Evolutionary conservation across 1,284 basidiomycete genomes (phyloP).

Genomic region (Tremellales sp.): DNA sequence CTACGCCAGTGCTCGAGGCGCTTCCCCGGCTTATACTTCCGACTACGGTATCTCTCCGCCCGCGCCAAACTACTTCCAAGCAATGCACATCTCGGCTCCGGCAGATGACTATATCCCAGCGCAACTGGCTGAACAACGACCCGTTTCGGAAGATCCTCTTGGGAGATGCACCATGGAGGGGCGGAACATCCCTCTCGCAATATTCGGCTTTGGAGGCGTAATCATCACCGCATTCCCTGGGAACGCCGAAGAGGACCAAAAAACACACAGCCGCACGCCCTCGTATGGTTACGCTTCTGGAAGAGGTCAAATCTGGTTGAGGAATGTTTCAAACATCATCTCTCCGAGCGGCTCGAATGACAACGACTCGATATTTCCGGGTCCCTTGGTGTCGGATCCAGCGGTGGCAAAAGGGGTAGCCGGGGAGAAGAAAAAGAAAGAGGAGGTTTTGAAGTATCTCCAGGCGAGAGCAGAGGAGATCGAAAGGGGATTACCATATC

Average conservation of each 20-base stretch:
- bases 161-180: slow-evolving; percentile 62
- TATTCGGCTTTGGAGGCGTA: slow-evolving; percentile 85
- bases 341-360: slow-evolving; percentile 62
- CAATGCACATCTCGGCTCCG: slow-evolving; percentile 67
- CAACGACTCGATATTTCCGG: slow-evolving; percentile 66
- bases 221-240: slow-evolving; percentile 81
- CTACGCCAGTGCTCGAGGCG: slow-evolving; percentile 17
- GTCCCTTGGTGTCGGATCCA: slow-evolving; percentile 76
- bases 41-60: slow-evolving; percentile 28
- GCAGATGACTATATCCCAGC: slow-evolving; percentile 56
- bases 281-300: slow-evolving; percentile 52
- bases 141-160: slow-evolving; percentile 65
- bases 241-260: slow-evolving; percentile 61
- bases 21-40: slow-evolving; percentile 21
- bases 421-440: slow-evolving; percentile 73
- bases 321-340: slow-evolving; percentile 63
- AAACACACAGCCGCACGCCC: slow-evolving; percentile 61
- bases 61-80: slow-evolving; percentile 49
- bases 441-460: slow-evolving; percentile 71
- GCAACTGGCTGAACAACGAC: slow-evolving; percentile 50
- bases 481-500: slow-evolving; percentile 68
- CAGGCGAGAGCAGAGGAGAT: slow-evolving; percentile 71
- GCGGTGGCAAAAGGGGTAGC: slow-evolving; percentile 58
- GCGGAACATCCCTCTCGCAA: slow-evolving; percentile 66
- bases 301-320: slow-evolving; percentile 66